Base-by-base conservation (phyloP, 352 stramenopile species). In the Phytophthora sp. region DNA sequence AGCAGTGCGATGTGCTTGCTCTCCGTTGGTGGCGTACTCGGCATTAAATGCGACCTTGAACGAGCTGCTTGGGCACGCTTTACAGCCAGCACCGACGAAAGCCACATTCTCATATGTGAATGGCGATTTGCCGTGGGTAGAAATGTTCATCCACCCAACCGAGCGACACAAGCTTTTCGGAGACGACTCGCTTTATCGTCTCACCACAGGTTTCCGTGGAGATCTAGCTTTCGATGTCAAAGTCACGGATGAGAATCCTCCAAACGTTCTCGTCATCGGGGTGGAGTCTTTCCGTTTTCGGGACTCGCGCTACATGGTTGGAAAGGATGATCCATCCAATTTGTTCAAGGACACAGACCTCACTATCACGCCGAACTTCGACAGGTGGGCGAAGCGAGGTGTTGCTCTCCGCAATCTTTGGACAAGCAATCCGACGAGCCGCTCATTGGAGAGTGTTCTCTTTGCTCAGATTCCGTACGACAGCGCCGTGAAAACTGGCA, bases 381-480 rank as follows among this genome's bases (percentile, higher is more conserved):
- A 86, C 38, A 48, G 51, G 28, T 86, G 68, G 63, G 70, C 76
- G 2, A 64, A 76, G 39, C 70, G 70, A 10, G 71, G 70, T 26
- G 52, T 86, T 26, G 73, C 70, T 2, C 76, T 86, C 34, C 59
- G 51, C 30, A 86, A 82, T 27, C 62, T 83, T 18, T 86, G 76
- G 73, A 82, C 76, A 7, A 82, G 67, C 28, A 82, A 65, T 59
- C 58, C 2, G 77, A 87, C 56, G 60, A n/a, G n/a, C n/a, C n/a
- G n/a, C n/a, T n/a, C n/a, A n/a, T n/a, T n/a, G n/a, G n/a, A n/a
- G n/a, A n/a, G 65, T 39, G 73, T 83, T 20, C 30, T 87, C 12
- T 87, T 87, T 45, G 77, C 69, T 0, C 77, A 84, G 21, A 41
- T 84, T 23, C 72, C 75, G 9, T 80, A 83, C 42, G 77, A 87